A percentile compares a stretch with the other conserved stretches of the same genome.
Conservation (phyloP, 169 alveolate genomes). For the Pseudocohnilembus persalinus region DNA sequence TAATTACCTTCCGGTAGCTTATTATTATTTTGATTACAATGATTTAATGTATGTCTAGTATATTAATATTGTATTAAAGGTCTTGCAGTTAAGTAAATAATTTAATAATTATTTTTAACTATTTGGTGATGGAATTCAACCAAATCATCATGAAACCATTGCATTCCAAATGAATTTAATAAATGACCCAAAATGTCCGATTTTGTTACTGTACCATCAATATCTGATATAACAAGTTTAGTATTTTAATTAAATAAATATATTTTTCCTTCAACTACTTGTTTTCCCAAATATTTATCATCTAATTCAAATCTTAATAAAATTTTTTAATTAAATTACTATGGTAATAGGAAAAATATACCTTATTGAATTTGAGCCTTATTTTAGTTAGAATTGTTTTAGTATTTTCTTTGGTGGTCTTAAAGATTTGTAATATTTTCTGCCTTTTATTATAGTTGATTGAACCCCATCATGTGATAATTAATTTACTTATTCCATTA, state of each 20-base stretch:
- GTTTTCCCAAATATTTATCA: neutral
- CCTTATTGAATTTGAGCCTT: slow-evolving; percentile 49
- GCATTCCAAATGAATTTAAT: slow-evolving; percentile 44
- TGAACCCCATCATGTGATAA: no score
- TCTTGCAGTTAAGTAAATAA: slow-evolving; percentile 63
- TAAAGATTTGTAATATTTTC: neutral
- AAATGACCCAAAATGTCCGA: slow-evolving; percentile 60
- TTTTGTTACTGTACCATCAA: slow-evolving; percentile 73
- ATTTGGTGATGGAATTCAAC: slow-evolving; percentile 41
- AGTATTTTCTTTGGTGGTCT: slow-evolving; percentile 32
- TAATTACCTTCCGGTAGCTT: slow-evolving; percentile 51
- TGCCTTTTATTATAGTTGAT: no score
- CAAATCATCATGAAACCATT: slow-evolving; percentile 58
- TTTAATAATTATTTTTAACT: slow-evolving; percentile 45
- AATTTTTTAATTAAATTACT: neutral
- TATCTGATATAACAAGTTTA: slow-evolving; percentile 63
- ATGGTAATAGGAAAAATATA: slow-evolving; percentile 5
- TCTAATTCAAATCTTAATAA: neutral
- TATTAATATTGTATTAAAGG: slow-evolving; percentile 53
- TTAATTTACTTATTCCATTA: no score
- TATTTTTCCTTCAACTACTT: slow-evolving; percentile 13
- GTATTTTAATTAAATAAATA: slow-evolving; percentile 41
- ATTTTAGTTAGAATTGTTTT: slow-evolving; percentile 5
- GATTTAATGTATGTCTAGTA: slow-evolving; percentile 47
- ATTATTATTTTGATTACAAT: slow-evolving; percentile 24